phyloP scores from a whole-genome alignment of 2,329 filamentous ascomycete genomes.

The Verticillium albo-atrum region DNA sequence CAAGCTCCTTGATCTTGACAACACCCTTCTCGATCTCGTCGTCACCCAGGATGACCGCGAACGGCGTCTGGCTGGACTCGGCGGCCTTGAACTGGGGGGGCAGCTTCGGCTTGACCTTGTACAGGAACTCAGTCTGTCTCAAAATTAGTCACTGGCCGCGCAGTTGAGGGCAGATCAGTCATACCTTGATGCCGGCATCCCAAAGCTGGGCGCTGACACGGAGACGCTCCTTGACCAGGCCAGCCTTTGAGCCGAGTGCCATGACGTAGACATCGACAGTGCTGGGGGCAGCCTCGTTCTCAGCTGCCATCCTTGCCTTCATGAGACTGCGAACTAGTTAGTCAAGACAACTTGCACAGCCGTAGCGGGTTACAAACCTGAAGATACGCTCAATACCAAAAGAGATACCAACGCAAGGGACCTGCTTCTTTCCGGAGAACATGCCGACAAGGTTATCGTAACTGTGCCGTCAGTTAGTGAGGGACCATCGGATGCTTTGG shows the following conservation, averaged over 20 bases:
- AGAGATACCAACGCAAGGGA: slow-evolving; percentile 79
- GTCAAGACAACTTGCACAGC: background rate
- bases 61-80: slow-evolving; percentile 73
- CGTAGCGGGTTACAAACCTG: slow-evolving; percentile 47
- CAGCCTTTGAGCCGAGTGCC: slow-evolving; percentile 85
- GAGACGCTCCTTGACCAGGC: slow-evolving; percentile 80
- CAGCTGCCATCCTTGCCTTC: slow-evolving; percentile 67
- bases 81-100: slow-evolving; percentile 88
- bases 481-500: slow-evolving; percentile 29
- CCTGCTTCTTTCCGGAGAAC: slow-evolving; percentile 80
- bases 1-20: slow-evolving; percentile 77
- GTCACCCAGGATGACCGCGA: slow-evolving; percentile 85
- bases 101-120: slow-evolving; percentile 88
- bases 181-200: slow-evolving; percentile 80
- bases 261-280: slow-evolving; percentile 88
- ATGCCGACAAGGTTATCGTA: slow-evolving; percentile 94
- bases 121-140: slow-evolving; percentile 70
- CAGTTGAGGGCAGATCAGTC: slow-evolving; percentile 9
- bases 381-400: slow-evolving; percentile 97
- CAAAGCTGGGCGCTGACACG: slow-evolving; percentile 71
- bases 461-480: slow-evolving; percentile 32
- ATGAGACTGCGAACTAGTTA: slow-evolving; percentile 58
- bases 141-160: background rate
- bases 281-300: slow-evolving; percentile 49
- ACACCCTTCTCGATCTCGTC: slow-evolving; percentile 81